Evolutionary conservation across 345 rosid genomes (phyloP).

Genomic region (Balakata baccata): DNA sequence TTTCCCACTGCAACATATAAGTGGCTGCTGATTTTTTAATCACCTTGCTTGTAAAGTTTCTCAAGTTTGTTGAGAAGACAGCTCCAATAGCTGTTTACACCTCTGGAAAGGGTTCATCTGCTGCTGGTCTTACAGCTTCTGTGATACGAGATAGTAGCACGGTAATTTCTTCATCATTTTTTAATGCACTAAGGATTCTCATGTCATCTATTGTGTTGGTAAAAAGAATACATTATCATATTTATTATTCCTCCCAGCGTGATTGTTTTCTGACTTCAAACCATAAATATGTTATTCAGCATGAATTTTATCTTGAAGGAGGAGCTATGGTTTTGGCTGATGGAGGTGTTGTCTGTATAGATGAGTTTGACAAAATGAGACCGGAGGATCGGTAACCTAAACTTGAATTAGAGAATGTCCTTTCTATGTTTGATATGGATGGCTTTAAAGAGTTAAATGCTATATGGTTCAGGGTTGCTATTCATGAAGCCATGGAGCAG

Average conservation of each 20-base stretch:
- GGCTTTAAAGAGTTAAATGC: neutral
- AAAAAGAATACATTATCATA: neutral
- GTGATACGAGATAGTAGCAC: slow-evolving; percentile 83
- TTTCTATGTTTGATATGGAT: slow-evolving; percentile 2
- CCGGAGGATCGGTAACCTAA: slow-evolving; percentile 81
- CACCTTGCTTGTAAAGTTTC: slow-evolving; percentile 50
- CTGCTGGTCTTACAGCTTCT: slow-evolving; percentile 97
- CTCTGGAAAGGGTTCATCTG: slow-evolving; percentile 96
- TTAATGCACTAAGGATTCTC: neutral
- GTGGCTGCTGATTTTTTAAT: slow-evolving; percentile 25
- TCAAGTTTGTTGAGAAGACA: slow-evolving; percentile 94
- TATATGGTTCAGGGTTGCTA: slow-evolving; percentile 69
- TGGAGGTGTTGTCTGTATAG: slow-evolving; percentile 97
- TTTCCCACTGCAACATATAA: neutral
- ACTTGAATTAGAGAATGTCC: neutral
- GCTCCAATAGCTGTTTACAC: slow-evolving; percentile 97
- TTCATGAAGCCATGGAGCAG: slow-evolving; percentile 99
- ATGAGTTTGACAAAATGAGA: slow-evolving; percentile 98
- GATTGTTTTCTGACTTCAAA: slow-evolving; percentile 23
- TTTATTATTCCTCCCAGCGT: neutral
- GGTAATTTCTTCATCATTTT: slow-evolving; percentile 43
- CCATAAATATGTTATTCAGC: slow-evolving; percentile 39
- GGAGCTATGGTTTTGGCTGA: slow-evolving; percentile 99
- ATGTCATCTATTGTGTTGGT: neutral
- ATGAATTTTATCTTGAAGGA: slow-evolving; percentile 98